Evolutionary conservation across 495 filamentous ascomycete species (phyloP).

Genomic region (Amphirosellinia nigrospora): DNA sequence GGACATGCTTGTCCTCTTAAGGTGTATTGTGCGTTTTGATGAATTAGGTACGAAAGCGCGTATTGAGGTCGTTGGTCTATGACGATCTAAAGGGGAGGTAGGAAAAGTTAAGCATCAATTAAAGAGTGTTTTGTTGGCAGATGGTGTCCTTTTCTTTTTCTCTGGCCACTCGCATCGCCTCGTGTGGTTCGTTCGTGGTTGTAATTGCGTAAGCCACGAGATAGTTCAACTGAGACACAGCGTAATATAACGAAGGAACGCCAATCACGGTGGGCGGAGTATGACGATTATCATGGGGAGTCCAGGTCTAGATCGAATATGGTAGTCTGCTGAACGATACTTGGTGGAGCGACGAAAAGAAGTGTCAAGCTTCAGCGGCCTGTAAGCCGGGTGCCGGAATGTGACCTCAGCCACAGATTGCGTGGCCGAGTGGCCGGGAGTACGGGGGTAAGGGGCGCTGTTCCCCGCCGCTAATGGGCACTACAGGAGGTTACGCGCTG

Average conservation of each 20-base stretch:
- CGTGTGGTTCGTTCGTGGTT: neutral
- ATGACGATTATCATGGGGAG: slow-evolving; percentile 16
- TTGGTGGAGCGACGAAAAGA: slow-evolving; percentile 10
- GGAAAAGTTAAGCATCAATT: slow-evolving; percentile 10
- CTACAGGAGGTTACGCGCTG: too few relatives aligned
- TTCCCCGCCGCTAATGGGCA: neutral
- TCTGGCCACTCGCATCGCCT: slow-evolving; percentile 28
- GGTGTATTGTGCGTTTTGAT: neutral
- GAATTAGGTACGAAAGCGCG: neutral
- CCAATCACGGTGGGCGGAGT: slow-evolving; percentile 20
- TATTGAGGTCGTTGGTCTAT: neutral
- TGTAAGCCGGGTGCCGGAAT: neutral
- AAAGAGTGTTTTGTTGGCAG: neutral
- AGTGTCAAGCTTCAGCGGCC: slow-evolving; percentile 14
- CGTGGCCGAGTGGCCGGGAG: neutral
- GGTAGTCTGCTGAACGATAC: neutral
- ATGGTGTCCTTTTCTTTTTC: neutral
- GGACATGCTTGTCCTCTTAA: slow-evolving; percentile 50
- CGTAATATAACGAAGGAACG: slow-evolving; percentile 5
- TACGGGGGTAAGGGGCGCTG: too few relatives aligned
- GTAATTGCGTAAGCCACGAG: neutral
- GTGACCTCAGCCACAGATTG: slow-evolving; percentile 17
- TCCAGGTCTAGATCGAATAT: neutral
- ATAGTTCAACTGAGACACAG: slow-evolving; percentile 2
- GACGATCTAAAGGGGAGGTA: neutral